Conservation (phyloP, 345 rosid species). For the rapeseed (Brassica napus) region DNA sequence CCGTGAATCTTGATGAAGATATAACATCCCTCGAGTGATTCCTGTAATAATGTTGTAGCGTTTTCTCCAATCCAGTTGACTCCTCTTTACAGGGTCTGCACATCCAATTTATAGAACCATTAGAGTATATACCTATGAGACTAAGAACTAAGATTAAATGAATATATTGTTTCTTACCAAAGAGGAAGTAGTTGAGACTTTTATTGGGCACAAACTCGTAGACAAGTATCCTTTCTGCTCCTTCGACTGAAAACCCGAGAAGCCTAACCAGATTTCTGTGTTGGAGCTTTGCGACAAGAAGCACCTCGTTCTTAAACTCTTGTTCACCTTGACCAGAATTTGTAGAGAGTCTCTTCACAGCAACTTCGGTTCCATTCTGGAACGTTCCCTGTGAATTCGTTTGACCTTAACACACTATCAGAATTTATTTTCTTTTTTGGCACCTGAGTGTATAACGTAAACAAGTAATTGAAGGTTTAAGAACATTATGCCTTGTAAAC, state of each 20-base stretch:
- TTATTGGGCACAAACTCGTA: slow-evolving; percentile 28
- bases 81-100: slow-evolving; percentile 28
- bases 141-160: background rate
- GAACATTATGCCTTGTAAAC: slow-evolving; percentile 41
- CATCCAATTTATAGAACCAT: background rate
- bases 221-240: slow-evolving; percentile 39
- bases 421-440: background rate
- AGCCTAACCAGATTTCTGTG: slow-evolving; percentile 53
- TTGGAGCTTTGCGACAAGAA: slow-evolving; percentile 50
- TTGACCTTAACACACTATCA: background rate
- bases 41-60: background rate
- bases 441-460: background rate
- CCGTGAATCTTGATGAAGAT: slow-evolving; percentile 29
- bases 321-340: slow-evolving; percentile 50
- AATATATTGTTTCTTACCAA: background rate
- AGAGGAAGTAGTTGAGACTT: slow-evolving; percentile 32
- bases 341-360: slow-evolving; percentile 48
- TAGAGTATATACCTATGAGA: background rate
- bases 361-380: slow-evolving; percentile 42
- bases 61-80: background rate
- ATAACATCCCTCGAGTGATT: slow-evolving; percentile 24
- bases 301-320: slow-evolving; percentile 55
- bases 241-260: slow-evolving; percentile 45
- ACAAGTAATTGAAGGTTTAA: background rate
- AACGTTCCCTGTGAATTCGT: slow-evolving; percentile 15